These are phyloP conservation scores for Phytophthora megakarya DNA, from an alignment of 352 stramenopile genomes.

Conservation along the genomic window DNA sequence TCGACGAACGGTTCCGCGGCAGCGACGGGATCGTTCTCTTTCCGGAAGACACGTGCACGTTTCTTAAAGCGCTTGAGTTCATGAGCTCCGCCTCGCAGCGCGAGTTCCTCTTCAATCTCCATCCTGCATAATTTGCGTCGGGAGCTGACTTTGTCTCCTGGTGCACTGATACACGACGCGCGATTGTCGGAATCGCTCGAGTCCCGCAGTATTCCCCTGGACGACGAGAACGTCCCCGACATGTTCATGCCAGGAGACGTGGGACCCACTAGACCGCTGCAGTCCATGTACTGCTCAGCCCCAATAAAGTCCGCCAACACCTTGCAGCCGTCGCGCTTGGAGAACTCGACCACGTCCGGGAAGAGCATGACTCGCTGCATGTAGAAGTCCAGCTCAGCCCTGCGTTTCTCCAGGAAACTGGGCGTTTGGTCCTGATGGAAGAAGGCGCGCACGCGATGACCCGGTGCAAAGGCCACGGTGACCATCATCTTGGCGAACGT, in stretches of 20 bases:
- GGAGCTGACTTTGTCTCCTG: slow-evolving; percentile 31
- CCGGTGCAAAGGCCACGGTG: slow-evolving; percentile 72
- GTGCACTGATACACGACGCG: slow-evolving; percentile 23
- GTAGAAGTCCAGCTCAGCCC: slow-evolving; percentile 84
- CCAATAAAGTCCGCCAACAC: slow-evolving; percentile 72
- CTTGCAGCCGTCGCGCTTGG: slow-evolving; percentile 49
- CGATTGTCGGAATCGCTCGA: slow-evolving; percentile 38
- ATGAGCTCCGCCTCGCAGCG: slow-evolving; percentile 49
- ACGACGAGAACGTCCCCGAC: slow-evolving; percentile 34
- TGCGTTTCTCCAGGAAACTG: slow-evolving; percentile 75
- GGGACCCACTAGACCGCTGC: slow-evolving; percentile 28
- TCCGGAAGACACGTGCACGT: slow-evolving; percentile 60
- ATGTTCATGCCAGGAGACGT: slow-evolving; percentile 31
- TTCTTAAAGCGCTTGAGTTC: slow-evolving; percentile 79
- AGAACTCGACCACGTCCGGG: slow-evolving; percentile 69
- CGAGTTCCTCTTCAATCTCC: slow-evolving; percentile 73
- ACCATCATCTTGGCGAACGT: slow-evolving; percentile 85
- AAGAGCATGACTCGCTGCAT: slow-evolving; percentile 84
- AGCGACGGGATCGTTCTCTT: slow-evolving; percentile 66
- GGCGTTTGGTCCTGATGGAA: slow-evolving; percentile 76
- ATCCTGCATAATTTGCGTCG: slow-evolving; percentile 54
- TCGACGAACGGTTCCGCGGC: slow-evolving; percentile 54
- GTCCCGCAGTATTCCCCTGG: slow-evolving; percentile 25
- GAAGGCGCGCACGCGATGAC: slow-evolving; percentile 71
- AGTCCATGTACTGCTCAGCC: slow-evolving; percentile 55